Evolutionary conservation across 768 basidiomycete species (phyloP).

Genomic region (Termitomyces sp.): DNA sequence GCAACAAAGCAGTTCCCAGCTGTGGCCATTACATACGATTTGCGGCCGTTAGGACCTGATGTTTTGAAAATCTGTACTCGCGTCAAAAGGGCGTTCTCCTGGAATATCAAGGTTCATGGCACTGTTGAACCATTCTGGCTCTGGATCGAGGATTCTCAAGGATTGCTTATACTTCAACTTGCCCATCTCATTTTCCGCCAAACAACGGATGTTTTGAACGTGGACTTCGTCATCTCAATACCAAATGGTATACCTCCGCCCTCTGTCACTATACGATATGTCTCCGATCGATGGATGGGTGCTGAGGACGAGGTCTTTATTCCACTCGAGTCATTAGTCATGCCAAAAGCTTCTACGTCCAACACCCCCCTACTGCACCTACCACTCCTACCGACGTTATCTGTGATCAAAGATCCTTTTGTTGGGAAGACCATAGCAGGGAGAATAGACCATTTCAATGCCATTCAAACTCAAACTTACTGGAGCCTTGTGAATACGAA

Average conservation of each 20-base stretch:
- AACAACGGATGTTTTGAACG: conserved; percentile 53
- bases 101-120: conserved; percentile 77
- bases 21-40: conserved; percentile 57
- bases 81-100: conserved; percentile 69
- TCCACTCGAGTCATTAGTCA: conserved; percentile 64
- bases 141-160: conserved; percentile 89
- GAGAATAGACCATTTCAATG: conserved; percentile 63
- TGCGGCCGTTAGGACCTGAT: conserved; percentile 83
- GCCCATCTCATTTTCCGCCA: conserved; percentile 71
- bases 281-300: conserved; percentile 93
- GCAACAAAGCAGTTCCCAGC: conserved; percentile 88
- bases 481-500: conserved; percentile 77
- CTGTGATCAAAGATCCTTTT: conserved; percentile 42
- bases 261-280: conserved; percentile 69
- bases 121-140: conserved; percentile 87
- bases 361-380: conserved; percentile 68
- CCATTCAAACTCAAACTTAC: conserved; percentile 86
- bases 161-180: conserved; percentile 80
- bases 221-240: conserved; percentile 83
- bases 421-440: conserved; percentile 47
- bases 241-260: conserved; percentile 55
- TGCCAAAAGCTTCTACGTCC: conserved; percentile 62
- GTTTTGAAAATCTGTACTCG: conserved; percentile 74
- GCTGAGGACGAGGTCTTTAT: conserved; percentile 75
- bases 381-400: conserved; percentile 64